phyloP scores from a whole-genome alignment of 2,329 filamentous ascomycete genomes.

The Colletotrichum gloeosporioides region DNA sequence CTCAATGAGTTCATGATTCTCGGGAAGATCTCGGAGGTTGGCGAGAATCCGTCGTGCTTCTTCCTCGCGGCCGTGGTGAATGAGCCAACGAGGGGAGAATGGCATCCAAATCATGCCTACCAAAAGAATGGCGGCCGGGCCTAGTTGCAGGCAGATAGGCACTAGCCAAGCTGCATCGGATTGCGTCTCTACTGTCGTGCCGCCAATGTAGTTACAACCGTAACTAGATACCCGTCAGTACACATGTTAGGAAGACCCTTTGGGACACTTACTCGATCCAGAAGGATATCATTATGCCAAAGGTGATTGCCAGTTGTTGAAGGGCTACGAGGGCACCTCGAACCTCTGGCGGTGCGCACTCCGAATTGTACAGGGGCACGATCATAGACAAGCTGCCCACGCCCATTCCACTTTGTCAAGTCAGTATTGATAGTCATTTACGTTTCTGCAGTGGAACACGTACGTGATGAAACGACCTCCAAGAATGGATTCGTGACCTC shows the following conservation, averaged over 20 bases:
- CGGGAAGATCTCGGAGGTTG: conserved; percentile 64
- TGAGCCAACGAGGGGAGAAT: conserved; percentile 77
- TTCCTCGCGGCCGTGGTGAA: conserved; percentile 71
- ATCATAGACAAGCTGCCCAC: conserved; percentile 74
- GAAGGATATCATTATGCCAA: conserved; percentile 69
- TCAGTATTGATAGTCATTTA: background rate
- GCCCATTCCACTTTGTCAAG: conserved; percentile 58
- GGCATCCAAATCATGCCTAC: conserved; percentile 81
- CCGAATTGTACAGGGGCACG: conserved; percentile 60
- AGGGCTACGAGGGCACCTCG: conserved; percentile 49
- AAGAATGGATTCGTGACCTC: conserved; percentile 65
- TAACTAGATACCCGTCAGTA: conserved; percentile 5
- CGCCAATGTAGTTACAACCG: conserved; percentile 72
- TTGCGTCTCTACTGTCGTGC: conserved; percentile 50
- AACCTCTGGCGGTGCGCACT: conserved; percentile 49
- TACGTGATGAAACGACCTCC: conserved; percentile 75
- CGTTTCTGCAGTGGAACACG: conserved; percentile 6
- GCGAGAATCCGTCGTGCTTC: conserved; percentile 71
- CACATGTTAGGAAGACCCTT: accelerated
- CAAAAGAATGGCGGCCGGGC: conserved; percentile 69
- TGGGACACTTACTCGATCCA: conserved; percentile 59
- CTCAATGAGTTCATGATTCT: conserved; percentile 71
- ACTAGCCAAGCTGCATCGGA: conserved; percentile 75
- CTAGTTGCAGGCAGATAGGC: conserved; percentile 74
- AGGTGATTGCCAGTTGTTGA: conserved; percentile 61